Evolutionary conservation across 257 asterid species (phyloP).

Genomic region (Ilex aquifolium): DNA sequence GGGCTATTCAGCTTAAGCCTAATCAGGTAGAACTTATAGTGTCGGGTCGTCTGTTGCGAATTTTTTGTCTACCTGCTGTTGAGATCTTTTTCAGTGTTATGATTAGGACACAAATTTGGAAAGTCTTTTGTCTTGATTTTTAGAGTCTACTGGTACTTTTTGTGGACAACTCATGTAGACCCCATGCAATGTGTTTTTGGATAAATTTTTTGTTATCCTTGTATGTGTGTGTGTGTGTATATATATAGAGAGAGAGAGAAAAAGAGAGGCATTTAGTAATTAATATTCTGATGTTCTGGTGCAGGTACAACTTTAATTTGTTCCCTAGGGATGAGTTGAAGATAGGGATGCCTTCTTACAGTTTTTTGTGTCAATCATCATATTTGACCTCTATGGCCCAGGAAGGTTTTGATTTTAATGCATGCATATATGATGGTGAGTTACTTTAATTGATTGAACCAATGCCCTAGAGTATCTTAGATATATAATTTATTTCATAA

Average conservation of each 20-base stretch:
- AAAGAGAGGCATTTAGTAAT: constrained; percentile 3
- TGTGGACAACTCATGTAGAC: no score
- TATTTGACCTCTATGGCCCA: constrained; percentile 67
- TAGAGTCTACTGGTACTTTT: no score
- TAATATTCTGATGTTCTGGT: constrained; percentile 14
- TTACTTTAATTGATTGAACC: neutral
- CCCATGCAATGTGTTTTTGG: neutral
- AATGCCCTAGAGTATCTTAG: neutral
- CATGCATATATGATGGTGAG: constrained; percentile 85
- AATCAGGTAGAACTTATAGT: no score
- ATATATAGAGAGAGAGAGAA: neutral
- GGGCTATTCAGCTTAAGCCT: no score
- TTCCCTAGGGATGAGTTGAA: constrained; percentile 91
- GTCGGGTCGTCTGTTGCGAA: no score
- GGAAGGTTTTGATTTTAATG: constrained; percentile 90
- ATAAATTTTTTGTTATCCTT: neutral
- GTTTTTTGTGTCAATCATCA: constrained; percentile 78
- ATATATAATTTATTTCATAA: neutral
- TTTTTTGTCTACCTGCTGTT: no score
- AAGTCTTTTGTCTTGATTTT: no score
- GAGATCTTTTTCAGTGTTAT: no score
- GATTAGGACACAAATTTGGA: no score
- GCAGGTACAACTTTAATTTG: constrained; percentile 90
- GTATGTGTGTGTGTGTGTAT: neutral
- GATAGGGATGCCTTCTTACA: constrained; percentile 80